phyloP scores from a whole-genome alignment of 2,329 filamentous ascomycete species.

The Phoma sp. region DNA sequence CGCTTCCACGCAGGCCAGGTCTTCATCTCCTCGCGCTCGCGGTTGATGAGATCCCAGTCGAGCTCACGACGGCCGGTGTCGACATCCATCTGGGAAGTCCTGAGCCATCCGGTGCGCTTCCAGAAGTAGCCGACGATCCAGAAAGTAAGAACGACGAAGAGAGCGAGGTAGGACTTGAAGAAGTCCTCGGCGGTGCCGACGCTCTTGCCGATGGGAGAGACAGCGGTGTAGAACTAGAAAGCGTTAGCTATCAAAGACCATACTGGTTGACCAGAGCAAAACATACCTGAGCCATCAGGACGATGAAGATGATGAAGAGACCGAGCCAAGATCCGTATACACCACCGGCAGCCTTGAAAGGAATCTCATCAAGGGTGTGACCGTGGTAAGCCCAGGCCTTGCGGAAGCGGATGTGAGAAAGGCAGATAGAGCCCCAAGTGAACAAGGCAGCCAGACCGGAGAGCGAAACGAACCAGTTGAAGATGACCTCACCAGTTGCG shows the following conservation, averaged over 20 bases:
- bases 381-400: slow-evolving; percentile 50
- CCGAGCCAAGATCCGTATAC: slow-evolving; percentile 51
- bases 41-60: slow-evolving; percentile 69
- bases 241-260: slow-evolving; percentile 5
- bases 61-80: slow-evolving; percentile 69
- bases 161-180: slow-evolving; percentile 56
- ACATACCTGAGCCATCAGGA: slow-evolving; percentile 48
- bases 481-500: slow-evolving; percentile 59
- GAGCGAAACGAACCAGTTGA: slow-evolving; percentile 80
- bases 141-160: slow-evolving; percentile 52
- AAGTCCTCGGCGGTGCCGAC: slow-evolving; percentile 49
- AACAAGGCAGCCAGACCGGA: slow-evolving; percentile 77
- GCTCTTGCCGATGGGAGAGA: slow-evolving; percentile 39
- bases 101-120: slow-evolving; percentile 69
- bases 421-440: slow-evolving; percentile 83
- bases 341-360: slow-evolving; percentile 51
- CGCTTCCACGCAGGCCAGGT: slow-evolving; percentile 59
- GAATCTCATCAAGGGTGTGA: slow-evolving; percentile 52
- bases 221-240: slow-evolving; percentile 49
- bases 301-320: slow-evolving; percentile 47
- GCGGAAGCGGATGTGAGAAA: slow-evolving; percentile 93
- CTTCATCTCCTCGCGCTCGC: slow-evolving; percentile 57
- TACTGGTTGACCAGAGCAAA: background rate
- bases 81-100: slow-evolving; percentile 66
- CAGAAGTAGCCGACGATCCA: slow-evolving; percentile 63